Conservation (phyloP, 148 eudicot genomes). For the Nepenthes mirabilis region DNA sequence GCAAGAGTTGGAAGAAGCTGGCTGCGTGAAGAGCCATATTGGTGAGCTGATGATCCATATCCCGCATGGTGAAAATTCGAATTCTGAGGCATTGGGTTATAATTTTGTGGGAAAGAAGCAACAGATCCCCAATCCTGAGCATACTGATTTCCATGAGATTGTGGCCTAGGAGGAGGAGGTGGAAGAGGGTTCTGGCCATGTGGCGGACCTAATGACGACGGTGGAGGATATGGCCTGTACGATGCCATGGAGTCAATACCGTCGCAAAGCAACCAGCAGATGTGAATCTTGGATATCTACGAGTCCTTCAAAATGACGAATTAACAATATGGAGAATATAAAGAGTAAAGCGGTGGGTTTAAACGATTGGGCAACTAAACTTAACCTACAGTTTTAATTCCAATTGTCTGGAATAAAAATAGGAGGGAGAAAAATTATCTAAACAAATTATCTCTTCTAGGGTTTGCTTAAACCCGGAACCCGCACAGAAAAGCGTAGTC, state of each 20-base stretch:
- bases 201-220: constrained; percentile 44
- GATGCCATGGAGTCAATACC: constrained; percentile 42
- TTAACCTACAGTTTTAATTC: too few species aligned
- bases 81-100: constrained; percentile 23
- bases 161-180: constrained; percentile 31
- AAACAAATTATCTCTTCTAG: too few species aligned
- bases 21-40: constrained; percentile 20
- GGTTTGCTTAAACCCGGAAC: too few species aligned
- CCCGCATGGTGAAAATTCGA: constrained; percentile 34
- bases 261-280: not conserved
- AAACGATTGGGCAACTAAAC: too few species aligned
- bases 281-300: too few species aligned
- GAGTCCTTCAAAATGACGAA: too few species aligned
- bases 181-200: constrained; percentile 35
- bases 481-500: too few species aligned
- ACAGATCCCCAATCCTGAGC: constrained; percentile 69
- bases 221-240: constrained; percentile 79
- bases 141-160: constrained; percentile 35
- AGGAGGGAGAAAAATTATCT: too few species aligned
- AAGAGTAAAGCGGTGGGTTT: too few species aligned
- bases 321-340: too few species aligned
- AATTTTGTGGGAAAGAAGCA: constrained; percentile 27
- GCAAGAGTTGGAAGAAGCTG: constrained; percentile 28
- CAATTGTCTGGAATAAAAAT: too few species aligned
- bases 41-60: constrained; percentile 17